Evolutionary conservation across 768 basidiomycete species (phyloP).

Genomic region (Leccinum arenicola): DNA sequence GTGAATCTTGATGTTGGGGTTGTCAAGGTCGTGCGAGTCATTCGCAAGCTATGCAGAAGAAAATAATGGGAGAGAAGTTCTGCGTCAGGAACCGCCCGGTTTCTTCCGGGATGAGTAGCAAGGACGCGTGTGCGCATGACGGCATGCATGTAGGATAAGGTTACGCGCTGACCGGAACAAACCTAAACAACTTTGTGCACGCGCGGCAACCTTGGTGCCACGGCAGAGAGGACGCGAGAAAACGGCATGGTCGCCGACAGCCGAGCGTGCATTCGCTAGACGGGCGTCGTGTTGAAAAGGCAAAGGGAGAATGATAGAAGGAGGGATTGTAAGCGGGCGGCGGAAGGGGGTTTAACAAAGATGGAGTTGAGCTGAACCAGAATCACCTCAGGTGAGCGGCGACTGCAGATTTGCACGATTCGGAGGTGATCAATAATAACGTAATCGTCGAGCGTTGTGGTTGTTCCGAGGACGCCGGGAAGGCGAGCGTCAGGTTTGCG

Average conservation of each 20-base stretch:
- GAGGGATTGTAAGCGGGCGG: neutral
- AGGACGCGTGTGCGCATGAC: constrained; percentile 2
- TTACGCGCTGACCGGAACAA: neutral
- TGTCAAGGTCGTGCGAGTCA: constrained; percentile 9
- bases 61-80: neutral
- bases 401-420: neutral
- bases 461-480: neutral
- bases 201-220: neutral
- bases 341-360: neutral
- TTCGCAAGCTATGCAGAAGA: neutral
- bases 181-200: neutral
- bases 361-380: neutral
- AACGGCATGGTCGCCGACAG: neutral
- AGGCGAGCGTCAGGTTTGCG: neutral
- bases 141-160: neutral
- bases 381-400: neutral
- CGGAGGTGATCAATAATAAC: neutral
- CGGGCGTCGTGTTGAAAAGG: neutral
- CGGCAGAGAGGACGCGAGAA: neutral
- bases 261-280: neutral
- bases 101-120: constrained; percentile 7
- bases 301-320: neutral
- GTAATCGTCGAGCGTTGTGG: neutral
- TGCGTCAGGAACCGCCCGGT: constrained; percentile 14
- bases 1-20: constrained; percentile 2